These are phyloP conservation scores for Niebla homalea DNA, from an alignment of 495 filamentous ascomycete genomes.

Conservation along the genomic window DNA sequence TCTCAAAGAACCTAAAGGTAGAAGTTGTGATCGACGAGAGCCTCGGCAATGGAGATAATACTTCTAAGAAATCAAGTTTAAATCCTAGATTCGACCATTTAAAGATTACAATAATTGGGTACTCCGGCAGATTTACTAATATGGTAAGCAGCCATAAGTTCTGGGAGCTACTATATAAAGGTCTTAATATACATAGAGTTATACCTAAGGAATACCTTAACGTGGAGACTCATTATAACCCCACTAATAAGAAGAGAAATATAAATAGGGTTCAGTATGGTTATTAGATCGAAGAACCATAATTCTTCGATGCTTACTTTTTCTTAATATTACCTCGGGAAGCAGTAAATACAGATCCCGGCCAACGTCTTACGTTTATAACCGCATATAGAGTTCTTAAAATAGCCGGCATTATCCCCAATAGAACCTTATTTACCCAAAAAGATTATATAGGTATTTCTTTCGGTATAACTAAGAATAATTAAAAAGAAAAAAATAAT, in stretches of 20 bases:
- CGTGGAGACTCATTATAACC: conserved; percentile 61
- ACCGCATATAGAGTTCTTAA: conserved; percentile 30
- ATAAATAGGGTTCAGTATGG: conserved; percentile 25
- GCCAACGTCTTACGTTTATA: conserved; percentile 22
- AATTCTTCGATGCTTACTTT: conserved; percentile 28
- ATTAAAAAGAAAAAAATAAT: conserved; percentile 24
- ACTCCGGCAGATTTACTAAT: conserved; percentile 61
- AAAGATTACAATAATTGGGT: conserved; percentile 49
- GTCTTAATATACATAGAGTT: conserved; percentile 35
- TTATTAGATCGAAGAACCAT: too few relatives aligned
- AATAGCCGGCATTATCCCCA: conserved; percentile 21
- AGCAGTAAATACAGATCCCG: conserved; percentile 26
- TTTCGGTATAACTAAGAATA: conserved; percentile 26
- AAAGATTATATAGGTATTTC: conserved; percentile 24
- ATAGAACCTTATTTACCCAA: conserved; percentile 20
- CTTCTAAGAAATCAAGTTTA: too few relatives aligned
- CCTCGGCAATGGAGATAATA: too few relatives aligned
- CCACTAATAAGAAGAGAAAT: conserved; percentile 38
- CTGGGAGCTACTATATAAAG: conserved; percentile 60
- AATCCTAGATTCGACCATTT: background rate
- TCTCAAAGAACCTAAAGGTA: background rate
- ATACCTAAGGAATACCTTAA: conserved; percentile 57
- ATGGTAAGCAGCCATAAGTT: conserved; percentile 46
- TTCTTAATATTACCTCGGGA: conserved; percentile 33
- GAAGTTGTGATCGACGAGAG: too few relatives aligned